These are phyloP conservation scores for Mycosarcoma mackinlayi DNA, from an alignment of 1,284 basidiomycete genomes.

Conservation along the genomic window DNA sequence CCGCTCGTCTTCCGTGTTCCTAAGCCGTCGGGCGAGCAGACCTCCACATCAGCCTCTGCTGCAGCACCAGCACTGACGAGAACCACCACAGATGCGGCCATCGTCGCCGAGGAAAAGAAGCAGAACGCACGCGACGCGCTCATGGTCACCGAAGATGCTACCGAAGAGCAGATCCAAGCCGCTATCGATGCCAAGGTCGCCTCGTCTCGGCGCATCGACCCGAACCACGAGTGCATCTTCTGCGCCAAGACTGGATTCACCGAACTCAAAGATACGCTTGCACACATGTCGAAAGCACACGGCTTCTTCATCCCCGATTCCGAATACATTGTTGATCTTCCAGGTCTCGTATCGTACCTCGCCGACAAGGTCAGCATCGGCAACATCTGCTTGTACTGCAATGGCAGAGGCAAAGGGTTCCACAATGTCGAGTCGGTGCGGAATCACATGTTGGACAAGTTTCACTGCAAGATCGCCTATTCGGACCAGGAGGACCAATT, in stretches of 20 bases:
- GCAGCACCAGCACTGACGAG: conserved; percentile 10
- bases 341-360: conserved; percentile 85
- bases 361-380: conserved; percentile 93
- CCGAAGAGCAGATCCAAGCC: conserved; percentile 61
- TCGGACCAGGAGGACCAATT: conserved; percentile 82
- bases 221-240: conserved; percentile 75
- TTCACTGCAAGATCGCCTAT: conserved; percentile 94
- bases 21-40: conserved; percentile 14
- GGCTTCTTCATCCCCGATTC: conserved; percentile 97
- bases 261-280: conserved; percentile 77
- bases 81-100: conserved; percentile 14
- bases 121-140: conserved; percentile 37
- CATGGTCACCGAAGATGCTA: conserved; percentile 48
- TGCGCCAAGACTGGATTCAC: conserved; percentile 75
- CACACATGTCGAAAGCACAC: conserved; percentile 87
- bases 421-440: conserved; percentile 56
- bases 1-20: conserved; percentile 48
- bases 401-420: conserved; percentile 61
- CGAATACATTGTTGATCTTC: conserved; percentile 85
- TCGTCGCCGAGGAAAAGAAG: conserved; percentile 31
- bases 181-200: conserved; percentile 62
- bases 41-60: conserved; percentile 2
- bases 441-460: conserved; percentile 67
- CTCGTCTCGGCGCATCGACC: conserved; percentile 59
- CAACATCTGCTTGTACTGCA: conserved; percentile 91